Conservation (phyloP, 805 yeast species). For the Cyberlindnera maritima region DNA sequence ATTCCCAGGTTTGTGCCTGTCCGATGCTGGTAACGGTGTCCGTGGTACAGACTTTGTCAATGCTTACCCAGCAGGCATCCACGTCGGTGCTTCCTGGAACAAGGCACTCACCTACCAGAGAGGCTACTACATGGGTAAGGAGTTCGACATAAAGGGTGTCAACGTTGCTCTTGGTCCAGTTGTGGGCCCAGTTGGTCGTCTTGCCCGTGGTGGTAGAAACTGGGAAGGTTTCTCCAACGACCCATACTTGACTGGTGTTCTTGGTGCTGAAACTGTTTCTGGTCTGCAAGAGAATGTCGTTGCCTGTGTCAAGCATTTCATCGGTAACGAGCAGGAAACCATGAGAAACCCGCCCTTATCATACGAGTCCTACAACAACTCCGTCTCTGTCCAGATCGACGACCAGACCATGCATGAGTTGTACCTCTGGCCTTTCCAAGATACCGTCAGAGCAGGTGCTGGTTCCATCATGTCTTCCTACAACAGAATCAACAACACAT, state of each 20-base stretch:
- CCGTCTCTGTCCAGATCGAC: constrained; percentile 4
- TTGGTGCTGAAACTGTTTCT: constrained; percentile 3
- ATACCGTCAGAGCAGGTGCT: constrained; percentile 7
- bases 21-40: constrained; percentile 11
- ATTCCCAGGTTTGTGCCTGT: constrained; percentile 6
- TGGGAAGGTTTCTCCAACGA: constrained; percentile 13
- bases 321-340: constrained; percentile 10
- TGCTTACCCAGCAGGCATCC: constrained; percentile 10
- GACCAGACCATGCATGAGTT: constrained; percentile 10
- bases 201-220: constrained; percentile 10
- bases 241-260: constrained; percentile 9
- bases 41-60: constrained; percentile 9
- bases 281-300: constrained; percentile 6
- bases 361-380: constrained; percentile 3
- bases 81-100: constrained; percentile 11
- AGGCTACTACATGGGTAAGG: constrained; percentile 10
- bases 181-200: constrained; percentile 9
- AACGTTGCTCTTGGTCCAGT: constrained; percentile 9
- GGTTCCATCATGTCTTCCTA: constrained; percentile 11
- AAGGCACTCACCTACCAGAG: constrained; percentile 6
- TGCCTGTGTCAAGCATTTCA: constrained; percentile 11
- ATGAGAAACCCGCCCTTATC: constrained; percentile 7
- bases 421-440: constrained; percentile 12
- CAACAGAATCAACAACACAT: constrained; percentile 11
- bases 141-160: constrained; percentile 8